Evolutionary conservation across 1,284 basidiomycete species (phyloP).

Genomic region (Cryptococcus wingfieldii): DNA sequence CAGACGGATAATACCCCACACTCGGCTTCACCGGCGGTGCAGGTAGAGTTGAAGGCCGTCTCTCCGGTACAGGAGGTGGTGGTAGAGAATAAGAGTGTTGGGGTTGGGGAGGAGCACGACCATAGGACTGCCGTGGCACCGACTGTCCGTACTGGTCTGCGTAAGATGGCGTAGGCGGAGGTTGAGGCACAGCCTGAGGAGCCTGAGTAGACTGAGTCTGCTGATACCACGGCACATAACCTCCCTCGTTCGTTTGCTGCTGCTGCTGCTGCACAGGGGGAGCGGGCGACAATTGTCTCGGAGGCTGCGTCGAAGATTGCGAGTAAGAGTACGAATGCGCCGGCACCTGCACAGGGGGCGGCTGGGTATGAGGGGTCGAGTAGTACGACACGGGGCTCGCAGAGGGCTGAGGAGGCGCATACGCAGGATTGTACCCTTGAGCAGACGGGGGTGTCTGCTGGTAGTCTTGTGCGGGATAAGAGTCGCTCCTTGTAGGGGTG

Average conservation of each 20-base stretch:
- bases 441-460: slow-evolving; percentile 6
- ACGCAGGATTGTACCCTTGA: slow-evolving; percentile 5
- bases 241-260: slow-evolving; percentile 8
- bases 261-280: slow-evolving; percentile 2
- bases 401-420: not conserved
- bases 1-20: slow-evolving; percentile 43
- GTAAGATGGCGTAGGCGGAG: slow-evolving; percentile 8
- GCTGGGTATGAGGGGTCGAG: not conserved
- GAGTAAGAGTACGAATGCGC: slow-evolving; percentile 1
- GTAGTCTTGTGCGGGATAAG: slow-evolving; percentile 11
- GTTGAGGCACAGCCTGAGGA: not conserved
- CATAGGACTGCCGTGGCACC: not conserved
- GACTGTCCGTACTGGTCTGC: slow-evolving; percentile 4
- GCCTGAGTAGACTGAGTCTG: slow-evolving; percentile 31
- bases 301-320: not conserved
- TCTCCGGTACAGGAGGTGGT: slow-evolving; percentile 20
- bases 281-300: not conserved
- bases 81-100: slow-evolving; percentile 3
- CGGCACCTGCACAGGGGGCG: slow-evolving; percentile 1
- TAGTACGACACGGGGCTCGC: not conserved
- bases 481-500: slow-evolving; percentile 3
- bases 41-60: slow-evolving; percentile 21
- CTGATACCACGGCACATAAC: slow-evolving; percentile 45
- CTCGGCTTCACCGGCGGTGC: slow-evolving; percentile 21
- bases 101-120: slow-evolving; percentile 2